A percentile compares a stretch with the other conserved stretches of the same genome.
These are phyloP conservation scores for Phytophthora fragariae DNA, from an alignment of 352 stramenopile genomes.

Conservation along the genomic window DNA sequence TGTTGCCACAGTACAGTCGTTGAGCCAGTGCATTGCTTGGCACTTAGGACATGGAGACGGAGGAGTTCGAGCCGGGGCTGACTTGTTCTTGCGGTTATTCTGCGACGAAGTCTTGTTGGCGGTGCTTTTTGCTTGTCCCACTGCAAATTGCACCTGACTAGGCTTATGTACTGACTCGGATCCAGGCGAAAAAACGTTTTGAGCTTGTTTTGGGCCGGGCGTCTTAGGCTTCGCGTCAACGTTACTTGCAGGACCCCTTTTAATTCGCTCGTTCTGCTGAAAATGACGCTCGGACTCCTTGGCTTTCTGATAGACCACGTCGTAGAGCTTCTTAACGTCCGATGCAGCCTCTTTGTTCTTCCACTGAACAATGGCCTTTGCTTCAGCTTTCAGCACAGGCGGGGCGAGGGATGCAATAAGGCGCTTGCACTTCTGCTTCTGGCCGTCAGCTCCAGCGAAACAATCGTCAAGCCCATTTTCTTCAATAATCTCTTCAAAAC, in stretches of 20 bases:
- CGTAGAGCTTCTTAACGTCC: neutral
- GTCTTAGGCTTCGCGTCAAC: too few relatives aligned
- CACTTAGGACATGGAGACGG: neutral
- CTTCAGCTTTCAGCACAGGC: neutral
- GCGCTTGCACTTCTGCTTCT: neutral
- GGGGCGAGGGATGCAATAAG: neutral
- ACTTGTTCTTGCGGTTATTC: neutral
- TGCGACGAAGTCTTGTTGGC: neutral
- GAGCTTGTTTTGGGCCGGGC: too few relatives aligned
- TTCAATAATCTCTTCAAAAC: neutral
- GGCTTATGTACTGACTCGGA: too few relatives aligned
- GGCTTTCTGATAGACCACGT: neutral
- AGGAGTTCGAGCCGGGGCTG: too few relatives aligned
- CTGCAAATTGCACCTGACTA: neutral
- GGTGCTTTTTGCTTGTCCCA: neutral
- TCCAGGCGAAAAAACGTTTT: too few relatives aligned
- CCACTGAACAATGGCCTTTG: neutral
- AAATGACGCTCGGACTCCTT: neutral
- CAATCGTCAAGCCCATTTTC: neutral
- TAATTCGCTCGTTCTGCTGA: constrained; percentile 1
- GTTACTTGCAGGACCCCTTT: neutral
- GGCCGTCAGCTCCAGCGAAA: neutral
- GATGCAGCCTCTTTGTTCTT: neutral
- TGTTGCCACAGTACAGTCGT: neutral
- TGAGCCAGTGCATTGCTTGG: neutral